A percentile compares a stretch with the other conserved stretches of the same genome.
Evolutionary conservation across 495 filamentous ascomycete genomes (phyloP).

Genomic region (Pseudevernia furfuracea): DNA sequence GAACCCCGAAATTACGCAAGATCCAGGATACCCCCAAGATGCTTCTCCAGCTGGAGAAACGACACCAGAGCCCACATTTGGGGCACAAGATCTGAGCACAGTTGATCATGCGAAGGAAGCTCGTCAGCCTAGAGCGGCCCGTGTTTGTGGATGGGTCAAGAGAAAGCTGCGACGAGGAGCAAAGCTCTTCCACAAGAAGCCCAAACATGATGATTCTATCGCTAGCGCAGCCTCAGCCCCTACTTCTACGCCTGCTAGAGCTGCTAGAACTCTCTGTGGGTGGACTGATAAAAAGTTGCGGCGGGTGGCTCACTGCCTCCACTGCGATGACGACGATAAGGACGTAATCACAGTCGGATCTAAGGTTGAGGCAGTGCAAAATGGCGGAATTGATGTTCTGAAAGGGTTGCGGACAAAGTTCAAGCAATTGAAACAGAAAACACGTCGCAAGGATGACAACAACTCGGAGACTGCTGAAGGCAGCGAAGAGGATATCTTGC

Average conservation of each 20-base stretch:
- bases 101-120: no score
- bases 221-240: not conserved
- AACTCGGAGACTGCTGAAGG: not conserved
- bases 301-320: not conserved
- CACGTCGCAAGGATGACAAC: not conserved
- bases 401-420: not conserved
- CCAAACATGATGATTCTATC: not conserved
- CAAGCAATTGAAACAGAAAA: not conserved
- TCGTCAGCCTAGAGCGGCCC: not conserved
- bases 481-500: not conserved
- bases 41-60: not conserved
- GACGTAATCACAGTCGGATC: not conserved
- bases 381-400: not conserved
- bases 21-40: not conserved
- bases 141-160: not conserved
- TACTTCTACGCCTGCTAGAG: not conserved
- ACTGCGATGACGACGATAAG: not conserved
- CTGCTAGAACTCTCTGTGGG: not conserved
- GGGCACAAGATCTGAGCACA: not conserved
- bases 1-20: not conserved
- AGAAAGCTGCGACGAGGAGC: not conserved
- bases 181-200: not conserved
- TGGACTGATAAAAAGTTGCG: constrained; percentile 1
- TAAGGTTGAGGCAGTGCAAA: not conserved
- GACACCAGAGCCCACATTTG: not conserved